Evolutionary conservation across 331 rosid species (phyloP), one percentile per base, ranked within the genome.

Genomic region (Cydonia oblonga): DNA sequence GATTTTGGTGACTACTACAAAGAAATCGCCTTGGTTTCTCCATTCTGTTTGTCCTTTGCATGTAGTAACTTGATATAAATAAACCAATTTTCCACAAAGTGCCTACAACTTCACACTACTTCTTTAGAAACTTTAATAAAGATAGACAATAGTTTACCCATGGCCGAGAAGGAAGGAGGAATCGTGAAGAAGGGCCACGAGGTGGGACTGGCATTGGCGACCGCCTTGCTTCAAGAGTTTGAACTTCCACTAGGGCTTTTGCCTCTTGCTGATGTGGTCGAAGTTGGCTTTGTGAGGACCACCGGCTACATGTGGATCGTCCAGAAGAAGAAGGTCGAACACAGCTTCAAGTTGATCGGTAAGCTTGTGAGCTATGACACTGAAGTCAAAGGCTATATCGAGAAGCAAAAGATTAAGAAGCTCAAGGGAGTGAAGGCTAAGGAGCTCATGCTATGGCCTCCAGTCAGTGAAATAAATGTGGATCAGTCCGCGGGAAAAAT

Each of bases 401-500:
- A 72, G 8, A 85, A 90, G 84, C 83, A 85, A 65, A 86, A 68
- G 78, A 93, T 89, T 46, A 89, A 86, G 90, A 89, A 89, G 79
- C 88, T 90, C 35, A 87, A 90, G 76, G 97, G 98, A 20, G 93
- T 93, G 72, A 90, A 90, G 75, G 98, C 97, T 2, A 93, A 90
- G 78, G 98, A 93, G 80, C 89, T 93, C 14, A 83, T 93, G 93
- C 75, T 93, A 0, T 93, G 98, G 98, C 97, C 98, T 0, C 98
- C 98, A 0, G 96, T 93, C 74, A 89, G 88, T 53, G 98, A 93
- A 80, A 90, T 93, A 59, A 70, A 60, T 3, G 82, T 74, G 4
- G 89, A 84, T 6, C 74, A 73, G 0, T 76, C 93, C 1, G 81
- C 89, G 0, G 93, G 96, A 20, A 90, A 93, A 78, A 85, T 93